Evolutionary conservation across 2,329 filamentous ascomycete species (phyloP).

Genomic region (Penicillium sp.): DNA sequence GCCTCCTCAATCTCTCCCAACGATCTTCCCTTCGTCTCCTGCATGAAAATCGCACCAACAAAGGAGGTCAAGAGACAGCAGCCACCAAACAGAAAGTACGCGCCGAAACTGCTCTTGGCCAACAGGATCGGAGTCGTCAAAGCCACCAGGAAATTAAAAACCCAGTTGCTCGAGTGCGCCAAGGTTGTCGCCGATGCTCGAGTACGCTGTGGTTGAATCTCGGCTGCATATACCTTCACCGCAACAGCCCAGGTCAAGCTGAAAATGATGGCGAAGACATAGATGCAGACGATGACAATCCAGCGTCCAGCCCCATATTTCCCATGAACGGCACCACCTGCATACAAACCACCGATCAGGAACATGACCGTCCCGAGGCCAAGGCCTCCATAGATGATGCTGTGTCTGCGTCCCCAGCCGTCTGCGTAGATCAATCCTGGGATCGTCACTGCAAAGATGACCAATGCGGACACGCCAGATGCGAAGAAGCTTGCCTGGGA

Average conservation of each 20-base stretch:
- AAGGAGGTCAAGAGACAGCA: slow-evolving; percentile 35
- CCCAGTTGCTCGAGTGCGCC: slow-evolving; percentile 49
- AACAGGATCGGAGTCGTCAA: slow-evolving; percentile 42
- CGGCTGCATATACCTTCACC: slow-evolving; percentile 52
- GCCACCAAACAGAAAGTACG: slow-evolving; percentile 45
- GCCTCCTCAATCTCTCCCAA: slow-evolving; percentile 48
- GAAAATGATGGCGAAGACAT: slow-evolving; percentile 21
- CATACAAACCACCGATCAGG: slow-evolving; percentile 31
- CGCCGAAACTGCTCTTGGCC: slow-evolving; percentile 38
- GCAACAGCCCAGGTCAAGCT: slow-evolving; percentile 49
- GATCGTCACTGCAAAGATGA: slow-evolving; percentile 54
- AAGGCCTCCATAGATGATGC: slow-evolving; percentile 50
- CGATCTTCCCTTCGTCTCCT: slow-evolving; percentile 45
- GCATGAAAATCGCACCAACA: slow-evolving; percentile 43
- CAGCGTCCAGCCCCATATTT: slow-evolving; percentile 23
- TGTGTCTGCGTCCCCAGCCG: slow-evolving; percentile 52
- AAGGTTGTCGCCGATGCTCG: slow-evolving; percentile 51
- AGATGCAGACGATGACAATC: slow-evolving; percentile 25
- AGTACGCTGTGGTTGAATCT: slow-evolving; percentile 53
- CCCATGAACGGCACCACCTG: slow-evolving; percentile 25
- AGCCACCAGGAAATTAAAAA: slow-evolving; percentile 42
- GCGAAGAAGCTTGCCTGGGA: slow-evolving; percentile 54
- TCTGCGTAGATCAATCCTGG: slow-evolving; percentile 53
- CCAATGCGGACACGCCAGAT: slow-evolving; percentile 54
- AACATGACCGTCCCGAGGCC: slow-evolving; percentile 40